These are phyloP conservation scores for Kockovaella imperatae DNA, from an alignment of 768 basidiomycete genomes.

Conservation along the genomic window DNA sequence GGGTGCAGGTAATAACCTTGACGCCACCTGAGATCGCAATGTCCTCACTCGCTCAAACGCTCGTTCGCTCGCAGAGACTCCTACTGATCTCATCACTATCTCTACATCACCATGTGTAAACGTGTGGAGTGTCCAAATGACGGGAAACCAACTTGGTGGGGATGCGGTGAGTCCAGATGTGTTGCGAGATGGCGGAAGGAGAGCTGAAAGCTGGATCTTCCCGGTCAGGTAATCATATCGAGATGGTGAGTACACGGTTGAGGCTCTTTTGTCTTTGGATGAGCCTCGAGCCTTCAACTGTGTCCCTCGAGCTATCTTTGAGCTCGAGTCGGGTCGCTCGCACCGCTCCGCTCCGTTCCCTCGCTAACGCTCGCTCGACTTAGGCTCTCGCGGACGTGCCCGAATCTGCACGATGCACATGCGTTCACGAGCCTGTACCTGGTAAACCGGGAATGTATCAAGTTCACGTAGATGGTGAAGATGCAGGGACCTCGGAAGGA, in stretches of 20 bases:
- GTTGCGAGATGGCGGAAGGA: background rate
- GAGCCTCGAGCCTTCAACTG: background rate
- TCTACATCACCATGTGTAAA: slow-evolving; percentile 39
- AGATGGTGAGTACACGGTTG: slow-evolving; percentile 20
- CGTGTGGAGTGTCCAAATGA: slow-evolving; percentile 40
- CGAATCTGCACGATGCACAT: slow-evolving; percentile 33
- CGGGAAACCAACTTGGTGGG: slow-evolving; percentile 43
- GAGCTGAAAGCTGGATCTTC: too few species aligned
- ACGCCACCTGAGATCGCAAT: too few species aligned
- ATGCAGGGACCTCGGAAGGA: background rate
- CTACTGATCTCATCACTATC: background rate
- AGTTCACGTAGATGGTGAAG: slow-evolving; percentile 12
- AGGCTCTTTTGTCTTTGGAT: background rate
- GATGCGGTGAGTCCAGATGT: slow-evolving; percentile 33
- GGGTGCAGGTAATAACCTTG: too few species aligned
- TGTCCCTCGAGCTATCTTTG: background rate
- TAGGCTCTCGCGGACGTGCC: slow-evolving; percentile 40
- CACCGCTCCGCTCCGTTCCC: slow-evolving; percentile 8
- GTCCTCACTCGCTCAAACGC: too few species aligned
- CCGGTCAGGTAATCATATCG: slow-evolving; percentile 36
- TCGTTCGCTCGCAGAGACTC: background rate
- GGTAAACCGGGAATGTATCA: slow-evolving; percentile 33
- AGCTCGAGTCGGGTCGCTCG: slow-evolving; percentile 8
- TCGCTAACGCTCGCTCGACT: slow-evolving; percentile 5
- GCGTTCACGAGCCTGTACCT: slow-evolving; percentile 32